Conservation (phyloP, 306 rosid genomes). For the Lablab purpureus region DNA sequence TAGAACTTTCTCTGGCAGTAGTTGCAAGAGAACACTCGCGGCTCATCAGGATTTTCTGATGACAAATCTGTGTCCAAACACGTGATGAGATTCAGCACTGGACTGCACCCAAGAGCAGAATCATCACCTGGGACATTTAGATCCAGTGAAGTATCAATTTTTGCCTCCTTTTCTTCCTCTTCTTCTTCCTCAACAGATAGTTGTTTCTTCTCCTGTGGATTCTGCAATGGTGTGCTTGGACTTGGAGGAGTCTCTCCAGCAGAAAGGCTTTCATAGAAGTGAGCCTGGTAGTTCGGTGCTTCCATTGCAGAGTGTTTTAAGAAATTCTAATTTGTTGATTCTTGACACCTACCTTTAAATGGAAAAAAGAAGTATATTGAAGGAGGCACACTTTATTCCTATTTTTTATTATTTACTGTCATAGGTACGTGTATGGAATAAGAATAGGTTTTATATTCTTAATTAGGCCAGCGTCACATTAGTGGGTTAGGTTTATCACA, state of each 20-base stretch:
- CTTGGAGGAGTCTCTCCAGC: constrained; percentile 48
- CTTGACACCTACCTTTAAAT: constrained; percentile 40
- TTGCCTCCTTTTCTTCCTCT: constrained; percentile 32
- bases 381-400: constrained; percentile 39
- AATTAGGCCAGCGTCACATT: neutral
- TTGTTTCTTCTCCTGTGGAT: constrained; percentile 46
- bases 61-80: constrained; percentile 49
- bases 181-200: constrained; percentile 43
- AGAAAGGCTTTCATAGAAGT: constrained; percentile 28
- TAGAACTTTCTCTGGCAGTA: constrained; percentile 81
- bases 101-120: constrained; percentile 26
- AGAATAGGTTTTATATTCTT: neutral
- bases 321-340: constrained; percentile 22
- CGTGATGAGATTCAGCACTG: constrained; percentile 57
- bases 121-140: constrained; percentile 51
- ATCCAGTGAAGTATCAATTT: constrained; percentile 46
- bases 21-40: constrained; percentile 71
- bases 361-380: constrained; percentile 17
- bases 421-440: constrained; percentile 43
- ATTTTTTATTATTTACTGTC: constrained; percentile 37
- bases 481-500: neutral
- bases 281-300: constrained; percentile 40
- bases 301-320: constrained; percentile 52
- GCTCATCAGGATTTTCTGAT: constrained; percentile 39
- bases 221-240: constrained; percentile 54